Evolutionary conservation across 129 eudicot genomes (phyloP), one percentile per base, ranked within the genome.

Genomic region (Tanacetum coccineum): DNA sequence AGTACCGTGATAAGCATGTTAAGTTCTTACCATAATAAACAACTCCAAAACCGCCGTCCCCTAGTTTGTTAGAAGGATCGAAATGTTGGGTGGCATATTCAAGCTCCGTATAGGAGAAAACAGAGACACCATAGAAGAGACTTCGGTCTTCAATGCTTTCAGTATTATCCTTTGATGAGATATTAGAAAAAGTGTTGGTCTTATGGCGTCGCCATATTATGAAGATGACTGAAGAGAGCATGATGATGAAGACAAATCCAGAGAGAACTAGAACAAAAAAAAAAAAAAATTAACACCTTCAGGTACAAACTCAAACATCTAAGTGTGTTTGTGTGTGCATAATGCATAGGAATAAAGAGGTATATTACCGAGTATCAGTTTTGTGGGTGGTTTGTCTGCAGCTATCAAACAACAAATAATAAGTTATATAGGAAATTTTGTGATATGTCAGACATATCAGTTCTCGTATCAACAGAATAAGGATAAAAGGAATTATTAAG

Each of bases 11-110:
- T 58, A 58, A 58, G 63, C 42, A 25, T 58, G 13, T 26, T 26
- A 51, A 18, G 47, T 21, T 64, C 67, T 80, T 54, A 82, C 88
- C 94, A 45, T 86, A 59, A 71, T 83, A 87, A 36, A 87, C 94
- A 46, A 81, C 77, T 59, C 94, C 94, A 48, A 78, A 86, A 51
- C 89, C 95, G 30, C 95, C 89, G 63, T 79, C 82, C 3, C 95
- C 95, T 12, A 87, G 79, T 56, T 75, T 74, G n/a, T 21, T 65
- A 17, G 76, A 53, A 40, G 89, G 67, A 60, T 87, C 70, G 30
- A 83, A 86, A 50, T 70, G 78, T 25, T 78, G 32, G 26, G 89
- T 87, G 59, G 94, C 94, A 20, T 83, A 72, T 72, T 83, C 76
- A 20, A 86, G 89, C 62, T 81, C 89, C 2, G 3, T 66, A 63